Percentiles rank a stretch among this genome's conserved stretches.
Evolutionary conservation across 768 basidiomycete species (phyloP).

Genomic region (Cyclocybe cylindracea): DNA sequence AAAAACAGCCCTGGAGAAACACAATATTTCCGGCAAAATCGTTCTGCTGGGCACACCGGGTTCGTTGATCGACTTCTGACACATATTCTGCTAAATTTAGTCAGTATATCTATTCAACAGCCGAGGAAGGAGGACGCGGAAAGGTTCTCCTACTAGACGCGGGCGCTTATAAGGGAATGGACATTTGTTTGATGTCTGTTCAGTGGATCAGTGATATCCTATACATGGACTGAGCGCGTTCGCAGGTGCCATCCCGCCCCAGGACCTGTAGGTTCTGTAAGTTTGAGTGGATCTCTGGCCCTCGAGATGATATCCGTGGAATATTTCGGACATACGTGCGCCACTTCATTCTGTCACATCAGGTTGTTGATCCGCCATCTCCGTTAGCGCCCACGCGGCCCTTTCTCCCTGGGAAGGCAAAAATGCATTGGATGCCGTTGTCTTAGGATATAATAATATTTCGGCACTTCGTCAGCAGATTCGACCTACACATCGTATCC

Average conservation of each 20-base stretch:
- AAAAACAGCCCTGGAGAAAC: slow-evolving; percentile 60
- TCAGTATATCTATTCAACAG: slow-evolving; percentile 33
- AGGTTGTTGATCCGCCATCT: neutral
- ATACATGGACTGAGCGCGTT: neutral
- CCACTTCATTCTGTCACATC: neutral
- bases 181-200: slow-evolving; percentile 70
- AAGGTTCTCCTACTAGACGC: slow-evolving; percentile 69
- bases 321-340: slow-evolving; percentile 74
- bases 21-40: slow-evolving; percentile 67
- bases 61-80: slow-evolving; percentile 20
- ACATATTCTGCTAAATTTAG: neutral
- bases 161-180: slow-evolving; percentile 78
- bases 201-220: neutral
- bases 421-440: slow-evolving; percentile 87
- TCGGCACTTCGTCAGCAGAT: slow-evolving; percentile 83
- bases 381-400: slow-evolving; percentile 69
- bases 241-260: slow-evolving; percentile 81
- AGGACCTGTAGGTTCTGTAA: slow-evolving; percentile 69
- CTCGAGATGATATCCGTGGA: slow-evolving; percentile 60
- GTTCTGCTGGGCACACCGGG: slow-evolving; percentile 80
- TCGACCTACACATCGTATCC: slow-evolving; percentile 73
- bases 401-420: slow-evolving; percentile 84
- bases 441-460: slow-evolving; percentile 79
- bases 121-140: slow-evolving; percentile 78
- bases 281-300: slow-evolving; percentile 65